phyloP scores from a whole-genome alignment of 768 basidiomycete species.

The Mycena vulgaris region DNA sequence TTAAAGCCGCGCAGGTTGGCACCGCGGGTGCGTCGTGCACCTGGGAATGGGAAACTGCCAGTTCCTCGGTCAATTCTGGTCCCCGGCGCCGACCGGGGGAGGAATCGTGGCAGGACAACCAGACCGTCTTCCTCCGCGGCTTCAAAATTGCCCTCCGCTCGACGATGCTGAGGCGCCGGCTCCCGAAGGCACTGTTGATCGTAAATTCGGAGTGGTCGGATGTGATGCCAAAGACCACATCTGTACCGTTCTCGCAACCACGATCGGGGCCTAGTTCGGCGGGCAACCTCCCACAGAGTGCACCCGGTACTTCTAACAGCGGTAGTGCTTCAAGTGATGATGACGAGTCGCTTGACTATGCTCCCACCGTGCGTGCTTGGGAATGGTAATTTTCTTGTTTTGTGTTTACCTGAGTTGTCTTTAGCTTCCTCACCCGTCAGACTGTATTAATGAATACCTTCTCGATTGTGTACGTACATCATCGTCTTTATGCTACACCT shows the following conservation, averaged over 20 bases:
- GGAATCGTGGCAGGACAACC: too few species aligned
- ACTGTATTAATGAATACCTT: conserved; percentile 5
- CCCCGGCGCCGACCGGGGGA: too few species aligned
- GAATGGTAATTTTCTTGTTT: background rate
- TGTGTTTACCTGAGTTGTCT: background rate
- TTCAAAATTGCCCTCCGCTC: conserved; percentile 29
- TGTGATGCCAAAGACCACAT: background rate
- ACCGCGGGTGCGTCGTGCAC: conserved; percentile 2
- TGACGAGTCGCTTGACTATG: background rate
- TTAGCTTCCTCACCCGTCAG: conserved; percentile 1
- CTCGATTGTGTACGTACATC: conserved; percentile 3
- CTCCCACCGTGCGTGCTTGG: background rate
- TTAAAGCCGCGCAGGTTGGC: conserved; percentile 20
- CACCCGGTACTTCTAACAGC: background rate
- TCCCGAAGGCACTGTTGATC: too few species aligned
- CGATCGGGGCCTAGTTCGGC: background rate
- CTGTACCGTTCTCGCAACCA: background rate
- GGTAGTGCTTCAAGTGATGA: background rate
- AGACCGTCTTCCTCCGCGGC: too few species aligned
- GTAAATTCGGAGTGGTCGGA: conserved; percentile 7
- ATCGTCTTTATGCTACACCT: background rate
- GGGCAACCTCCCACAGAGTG: background rate
- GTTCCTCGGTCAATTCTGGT: too few species aligned
- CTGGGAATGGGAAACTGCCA: conserved; percentile 23
- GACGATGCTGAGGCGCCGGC: background rate